Conservation (phyloP, 2,329 filamentous ascomycete species). For the Truncatella angustata region DNA sequence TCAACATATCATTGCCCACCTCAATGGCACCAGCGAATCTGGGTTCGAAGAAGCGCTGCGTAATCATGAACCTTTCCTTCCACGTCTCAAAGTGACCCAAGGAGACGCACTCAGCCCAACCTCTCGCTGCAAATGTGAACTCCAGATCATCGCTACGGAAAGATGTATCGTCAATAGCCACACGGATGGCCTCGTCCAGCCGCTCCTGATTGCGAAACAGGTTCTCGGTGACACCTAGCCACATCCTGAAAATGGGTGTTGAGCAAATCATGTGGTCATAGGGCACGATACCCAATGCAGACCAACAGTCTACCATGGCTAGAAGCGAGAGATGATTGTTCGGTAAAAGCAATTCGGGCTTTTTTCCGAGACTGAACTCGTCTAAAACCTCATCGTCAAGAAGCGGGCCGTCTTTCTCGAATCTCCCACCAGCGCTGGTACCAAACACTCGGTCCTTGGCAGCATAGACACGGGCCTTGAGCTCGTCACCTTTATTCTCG, state of each 20-base stretch:
- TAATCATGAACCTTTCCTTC: conserved; percentile 84
- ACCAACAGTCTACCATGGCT: conserved; percentile 99
- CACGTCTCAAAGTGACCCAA: conserved; percentile 93
- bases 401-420: conserved; percentile 61
- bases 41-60: conserved; percentile 88
- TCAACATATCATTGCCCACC: conserved; percentile 96
- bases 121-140: conserved; percentile 94
- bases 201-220: conserved; percentile 81
- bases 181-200: conserved; percentile 80
- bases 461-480: conserved; percentile 66
- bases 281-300: conserved; percentile 84
- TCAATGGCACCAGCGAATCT: conserved; percentile 83
- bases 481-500: conserved; percentile 72
- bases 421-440: conserved; percentile 65
- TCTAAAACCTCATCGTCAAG: conserved; percentile 84
- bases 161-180: conserved; percentile 83
- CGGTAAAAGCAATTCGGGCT: conserved; percentile 60
- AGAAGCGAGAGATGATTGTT: conserved; percentile 94
- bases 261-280: conserved; percentile 99
- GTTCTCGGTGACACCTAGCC: conserved; percentile 96
- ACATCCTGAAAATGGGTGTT: conserved; percentile 93
- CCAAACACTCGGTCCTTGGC: conserved; percentile 71
- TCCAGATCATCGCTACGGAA: conserved; percentile 96
- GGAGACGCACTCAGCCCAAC: conserved; percentile 91
- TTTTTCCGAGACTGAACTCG: conserved; percentile 78